These are phyloP conservation scores for Glycine soja DNA, from an alignment of 306 rosid genomes.

Conservation along the genomic window DNA sequence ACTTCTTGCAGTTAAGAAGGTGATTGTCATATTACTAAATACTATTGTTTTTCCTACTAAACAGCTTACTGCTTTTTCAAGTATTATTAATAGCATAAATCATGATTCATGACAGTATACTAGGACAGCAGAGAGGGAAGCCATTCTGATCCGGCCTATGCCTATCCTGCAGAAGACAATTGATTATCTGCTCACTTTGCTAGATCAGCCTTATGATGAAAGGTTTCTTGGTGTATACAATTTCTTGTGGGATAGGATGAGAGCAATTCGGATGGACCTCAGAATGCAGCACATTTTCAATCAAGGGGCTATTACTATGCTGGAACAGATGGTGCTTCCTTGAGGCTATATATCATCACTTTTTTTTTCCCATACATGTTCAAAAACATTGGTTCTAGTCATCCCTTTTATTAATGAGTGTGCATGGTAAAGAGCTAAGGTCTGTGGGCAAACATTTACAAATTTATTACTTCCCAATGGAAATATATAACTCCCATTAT, in stretches of 20 bases:
- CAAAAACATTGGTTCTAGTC: conserved; percentile 32
- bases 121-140: conserved; percentile 99
- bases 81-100: conserved; percentile 30
- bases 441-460: conserved; percentile 1
- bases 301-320: conserved; percentile 79
- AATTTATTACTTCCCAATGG: conserved; percentile 28
- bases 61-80: conserved; percentile 14
- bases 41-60: conserved; percentile 14
- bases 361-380: conserved; percentile 39
- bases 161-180: conserved; percentile 79
- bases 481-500: conserved; percentile 9
- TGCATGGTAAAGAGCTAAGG: conserved; percentile 30
- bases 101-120: conserved; percentile 66
- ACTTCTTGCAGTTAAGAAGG: conserved; percentile 95
- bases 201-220: conserved; percentile 81
- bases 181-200: conserved; percentile 77
- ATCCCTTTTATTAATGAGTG: conserved; percentile 4
- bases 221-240: conserved; percentile 82
- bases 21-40: conserved; percentile 46
- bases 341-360: conserved; percentile 12
- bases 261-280: conserved; percentile 96
- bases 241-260: conserved; percentile 99
- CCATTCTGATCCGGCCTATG: conserved; percentile 92
- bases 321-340: conserved; percentile 91
- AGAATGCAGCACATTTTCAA: conserved; percentile 98